Base-by-base conservation (phyloP, 768 basidiomycete species). In the Tylopilus sp. region DNA sequence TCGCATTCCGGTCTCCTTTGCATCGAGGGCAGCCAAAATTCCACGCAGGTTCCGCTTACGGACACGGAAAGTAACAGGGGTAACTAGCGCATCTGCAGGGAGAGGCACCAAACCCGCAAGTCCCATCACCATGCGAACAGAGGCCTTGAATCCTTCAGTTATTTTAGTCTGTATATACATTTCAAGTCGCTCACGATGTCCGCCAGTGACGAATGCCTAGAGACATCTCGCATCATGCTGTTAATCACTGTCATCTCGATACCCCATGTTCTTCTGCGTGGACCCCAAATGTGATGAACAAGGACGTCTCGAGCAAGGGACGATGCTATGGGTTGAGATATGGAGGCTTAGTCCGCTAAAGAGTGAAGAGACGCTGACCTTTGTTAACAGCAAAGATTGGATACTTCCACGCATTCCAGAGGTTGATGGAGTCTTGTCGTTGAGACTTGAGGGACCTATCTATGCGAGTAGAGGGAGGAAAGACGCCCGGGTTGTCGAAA, bases 31-130 rank as follows among this genome's bases (percentile, higher is more conserved):
- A 6, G 80, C 75, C 16, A 99, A 80, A 48, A 98, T 85, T 14
- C 96, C 96, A 29, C 84, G 81, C 26, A 97, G 76, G 9, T 78
- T 72, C 7, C 89, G 84, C 56, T 73, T 79, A 47, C 78, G 82
- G 38, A 98, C 94, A 34, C 75, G 78, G 67, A 98, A 99, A 0
- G 92, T 91, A 41, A 99, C 89, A 13, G 96, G 94, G 2, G 97
- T 98, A 30, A 97, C 89, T 45, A 98, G 77, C 7, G 95, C 95
- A 69, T 97, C 94, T 0, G 89, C 89, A 10, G 94, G 90, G 1
- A 95, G 78, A 3, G 96, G 95, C 4, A 88, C 82, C 44, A 93
- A 77, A 11, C 90, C 87, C 43, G 84, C 83, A 36, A 98, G 72
- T 54, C 86, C 80, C 80, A 97, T 89, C 45, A 91, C 64, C 59